Base-by-base conservation (phyloP, 2,329 filamentous ascomycete genomes). In the Pyrenophora tritici-repentis region DNA sequence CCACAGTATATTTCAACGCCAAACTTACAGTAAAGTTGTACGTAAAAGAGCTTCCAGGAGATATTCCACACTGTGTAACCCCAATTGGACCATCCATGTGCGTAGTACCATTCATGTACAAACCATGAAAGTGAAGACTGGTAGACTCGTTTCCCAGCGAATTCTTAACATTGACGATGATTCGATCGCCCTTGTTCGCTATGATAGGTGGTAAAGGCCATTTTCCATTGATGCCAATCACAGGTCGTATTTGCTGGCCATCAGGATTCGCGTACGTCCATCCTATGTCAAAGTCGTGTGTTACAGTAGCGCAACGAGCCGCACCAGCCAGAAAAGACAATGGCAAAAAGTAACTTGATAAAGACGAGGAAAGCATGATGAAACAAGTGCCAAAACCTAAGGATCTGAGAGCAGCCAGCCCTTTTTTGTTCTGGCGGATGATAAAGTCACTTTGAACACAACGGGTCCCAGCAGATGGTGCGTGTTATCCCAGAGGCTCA, bases 81-180 rank as follows among this genome's bases (percentile, higher is more conserved):
- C 83, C 86, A 0, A 84, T 78, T 1, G 87, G 82, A 0, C 89
- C 89, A 63, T 93, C 89, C 86, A 90, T 89, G 49, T 80, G 80
- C 51, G 85, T 89, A 0, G 87, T 89, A 9, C 87, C 87, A 59
- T 89, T 89, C 66, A 91, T 88, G 65, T 85, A 90, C 56, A 93
- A 79, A 13, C 89, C 89, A 60, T 93, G 89, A 70, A 89, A 92
- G 67, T 93, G 89, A 4, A 92, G 78, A 32, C 81, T 83, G 7
- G 86, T 87, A 10, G 80, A 82, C 59, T 82, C 71, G 58, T 91
- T 88, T 10, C 78, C 76, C 0, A 88, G 83, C 17, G 81, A 78
- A 61, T 93, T 93, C 59, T 83, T 75, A 42, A 91, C 78, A 26
- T 89, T 83, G 36, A 91, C 83, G 3, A 90, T 71, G 7, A 94